Conservation (phyloP, 2,329 filamentous ascomycete species). For the Arthroderma sp. region DNA sequence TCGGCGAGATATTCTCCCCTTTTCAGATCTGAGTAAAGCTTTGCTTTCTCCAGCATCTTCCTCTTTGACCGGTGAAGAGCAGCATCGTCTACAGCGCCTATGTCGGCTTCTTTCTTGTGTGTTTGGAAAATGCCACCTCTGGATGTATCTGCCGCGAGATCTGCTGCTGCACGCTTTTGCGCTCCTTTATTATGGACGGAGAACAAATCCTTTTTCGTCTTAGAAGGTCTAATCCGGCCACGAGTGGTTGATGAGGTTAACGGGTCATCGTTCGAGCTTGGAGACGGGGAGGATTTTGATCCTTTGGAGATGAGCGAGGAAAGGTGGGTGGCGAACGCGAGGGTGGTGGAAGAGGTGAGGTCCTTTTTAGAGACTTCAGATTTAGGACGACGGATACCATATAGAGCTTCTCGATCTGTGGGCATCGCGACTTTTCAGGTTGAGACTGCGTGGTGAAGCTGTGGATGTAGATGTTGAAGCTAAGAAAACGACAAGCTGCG, state of each 20-base stretch:
- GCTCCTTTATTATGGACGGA: conserved; percentile 49
- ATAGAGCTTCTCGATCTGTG: conserved; percentile 37
- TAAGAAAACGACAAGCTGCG: not conserved
- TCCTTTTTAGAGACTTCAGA: conserved; percentile 47
- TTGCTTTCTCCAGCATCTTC: conserved; percentile 81
- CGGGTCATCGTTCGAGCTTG: conserved; percentile 15
- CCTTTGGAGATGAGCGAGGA: conserved; percentile 60
- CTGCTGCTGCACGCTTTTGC: conserved; percentile 49
- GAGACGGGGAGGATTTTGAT: conserved; percentile 5
- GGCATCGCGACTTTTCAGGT: conserved; percentile 1
- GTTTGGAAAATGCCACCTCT: conserved; percentile 42
- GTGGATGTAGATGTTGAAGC: too few species aligned
- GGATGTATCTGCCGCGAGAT: conserved; percentile 42
- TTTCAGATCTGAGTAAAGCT: conserved; percentile 80
- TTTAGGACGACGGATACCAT: conserved; percentile 61
- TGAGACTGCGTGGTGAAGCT: too few species aligned
- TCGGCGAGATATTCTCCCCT: conserved; percentile 63
- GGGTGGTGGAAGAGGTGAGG: conserved; percentile 54
- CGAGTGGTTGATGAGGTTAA: conserved; percentile 29
- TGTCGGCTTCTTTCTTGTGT: conserved; percentile 47
- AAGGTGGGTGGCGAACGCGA: conserved; percentile 81
- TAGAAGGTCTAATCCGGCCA: conserved; percentile 31
- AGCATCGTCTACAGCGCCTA: conserved; percentile 46
- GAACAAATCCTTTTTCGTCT: conserved; percentile 57
- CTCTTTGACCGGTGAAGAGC: conserved; percentile 55